Conservation (phyloP, 495 filamentous ascomycete genomes). For the Penicillium diatomitis region DNA sequence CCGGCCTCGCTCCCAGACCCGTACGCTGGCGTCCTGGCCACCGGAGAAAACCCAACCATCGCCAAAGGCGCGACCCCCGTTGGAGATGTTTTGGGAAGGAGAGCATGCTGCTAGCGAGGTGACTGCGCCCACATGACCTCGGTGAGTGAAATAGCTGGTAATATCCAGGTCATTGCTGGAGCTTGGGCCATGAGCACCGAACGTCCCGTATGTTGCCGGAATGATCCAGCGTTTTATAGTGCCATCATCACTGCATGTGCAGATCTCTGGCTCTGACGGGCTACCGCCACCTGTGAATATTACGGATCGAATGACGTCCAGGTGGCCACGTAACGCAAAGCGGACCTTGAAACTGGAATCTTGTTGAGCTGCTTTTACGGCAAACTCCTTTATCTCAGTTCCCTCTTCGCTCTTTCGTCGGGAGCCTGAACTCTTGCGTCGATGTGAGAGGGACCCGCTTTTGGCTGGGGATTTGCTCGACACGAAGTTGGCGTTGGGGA, state of each 20-base stretch:
- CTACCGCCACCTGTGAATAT: conserved; percentile 95
- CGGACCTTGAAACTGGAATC: conserved; percentile 76
- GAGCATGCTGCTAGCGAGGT: conserved; percentile 81
- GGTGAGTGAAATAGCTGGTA: conserved; percentile 83
- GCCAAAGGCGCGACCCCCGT: conserved; percentile 71
- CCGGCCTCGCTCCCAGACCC: conserved; percentile 88
- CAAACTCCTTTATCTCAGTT: conserved; percentile 37
- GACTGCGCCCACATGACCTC: conserved; percentile 85
- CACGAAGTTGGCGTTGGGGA: conserved; percentile 73
- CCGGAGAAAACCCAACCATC: conserved; percentile 98
- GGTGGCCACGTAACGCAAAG: conserved; percentile 83
- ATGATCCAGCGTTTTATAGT: conserved; percentile 95
- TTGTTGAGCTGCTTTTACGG: conserved; percentile 24
- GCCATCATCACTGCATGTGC: conserved; percentile 91
- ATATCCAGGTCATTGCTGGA: conserved; percentile 76
- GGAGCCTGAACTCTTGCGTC: conserved; percentile 73
- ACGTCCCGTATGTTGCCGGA: conserved; percentile 60
- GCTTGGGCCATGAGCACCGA: conserved; percentile 41
- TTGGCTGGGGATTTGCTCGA: conserved; percentile 68
- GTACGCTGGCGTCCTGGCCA: conserved; percentile 84
- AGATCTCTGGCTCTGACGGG: conserved; percentile 90
- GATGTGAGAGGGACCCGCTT: conserved; percentile 55
- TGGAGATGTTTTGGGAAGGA: conserved; percentile 73
- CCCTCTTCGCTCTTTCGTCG: conserved; percentile 49
- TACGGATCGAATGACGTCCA: conserved; percentile 86